Evolutionary conservation across 108 stramenopile species (phyloP), one percentile per base, ranked within the genome.

Genomic region (Fistulifera pelliculosa): DNA sequence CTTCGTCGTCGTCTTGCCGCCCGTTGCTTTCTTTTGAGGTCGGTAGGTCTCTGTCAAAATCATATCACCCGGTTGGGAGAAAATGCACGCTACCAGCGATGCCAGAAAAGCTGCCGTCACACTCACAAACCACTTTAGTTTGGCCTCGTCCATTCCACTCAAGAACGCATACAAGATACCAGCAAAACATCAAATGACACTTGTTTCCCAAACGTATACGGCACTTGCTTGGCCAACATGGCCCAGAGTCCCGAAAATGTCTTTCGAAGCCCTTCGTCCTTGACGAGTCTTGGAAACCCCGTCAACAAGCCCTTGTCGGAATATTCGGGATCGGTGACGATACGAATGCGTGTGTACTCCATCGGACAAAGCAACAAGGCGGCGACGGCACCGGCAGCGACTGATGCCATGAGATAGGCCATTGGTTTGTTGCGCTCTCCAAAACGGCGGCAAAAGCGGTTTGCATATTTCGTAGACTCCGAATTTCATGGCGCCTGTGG

Each of bases 181-280:
- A 15, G 90, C 87, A 43, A 93, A 68, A 88, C 52, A 63, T 93
- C 90, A 64, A 93, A 93, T 5, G 80, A 77, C 16, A 88, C 87
- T 51, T 94, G 92, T 71, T 96, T 94, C 41, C 83, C 91, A 65
- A 94, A 83, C 15, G 96, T 97, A 68, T 97, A 97, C 8, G 96
- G 96, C 27, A 95, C 76, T 76, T 97, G 96, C 59, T 97, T 97
- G 11, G 87, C 75, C 57, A 95, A 55, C 83, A 97, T 94, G 47
- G 96, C 96, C 51, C 73, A 71, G 31, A 95, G 49, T 27, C 94
- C 94, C 43, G 67, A 56, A 58, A 93, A 85, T 41, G 79, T 68
- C 27, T 73, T 58, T 7, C 69, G 39, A 6, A 96, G 50, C 8
- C 93, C 90, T 8, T 86, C 85, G 19, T 90, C 79, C 19, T 61